Percentiles rank a stretch among this genome's conserved stretches.
These are phyloP conservation scores for Cystobasidium slooffiae DNA, from an alignment of 1,284 basidiomycete genomes.

Conservation along the genomic window DNA sequence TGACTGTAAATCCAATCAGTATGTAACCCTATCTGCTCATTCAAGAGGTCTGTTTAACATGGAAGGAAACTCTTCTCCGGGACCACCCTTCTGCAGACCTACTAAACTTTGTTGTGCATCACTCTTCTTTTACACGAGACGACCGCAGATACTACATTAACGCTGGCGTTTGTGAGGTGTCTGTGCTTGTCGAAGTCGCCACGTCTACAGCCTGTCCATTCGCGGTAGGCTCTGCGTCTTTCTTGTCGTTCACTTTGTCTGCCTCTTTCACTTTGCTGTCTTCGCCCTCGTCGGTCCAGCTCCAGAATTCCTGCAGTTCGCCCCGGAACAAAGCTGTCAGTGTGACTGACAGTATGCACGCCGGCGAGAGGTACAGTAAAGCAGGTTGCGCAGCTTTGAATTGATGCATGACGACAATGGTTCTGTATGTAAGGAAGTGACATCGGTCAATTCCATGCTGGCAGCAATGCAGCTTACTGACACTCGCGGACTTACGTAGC, in stretches of 20 bases:
- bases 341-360: conserved; percentile 68
- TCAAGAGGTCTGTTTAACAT: no score
- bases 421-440: conserved; percentile 63
- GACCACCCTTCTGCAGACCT: no score
- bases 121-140: no score
- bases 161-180: conserved; percentile 26
- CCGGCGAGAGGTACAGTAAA: conserved; percentile 76
- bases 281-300: conserved; percentile 63
- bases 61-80: no score
- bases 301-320: conserved; percentile 68
- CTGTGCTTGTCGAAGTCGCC: conserved; percentile 53
- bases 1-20: no score
- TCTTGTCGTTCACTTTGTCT: background rate
- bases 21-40: no score
- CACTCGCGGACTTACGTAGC: conserved; percentile 17
- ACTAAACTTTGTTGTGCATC: no score
- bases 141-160: no score
- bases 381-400: conserved; percentile 86
- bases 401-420: conserved; percentile 86
- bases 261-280: conserved; percentile 45
- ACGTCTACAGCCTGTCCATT: background rate
- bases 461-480: background rate
- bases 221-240: background rate
- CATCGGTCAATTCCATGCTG: background rate
- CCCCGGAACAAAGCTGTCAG: conserved; percentile 63